These are phyloP conservation scores for Aspergillus vadensis DNA, from an alignment of 2,329 filamentous ascomycete genomes.

Conservation along the genomic window DNA sequence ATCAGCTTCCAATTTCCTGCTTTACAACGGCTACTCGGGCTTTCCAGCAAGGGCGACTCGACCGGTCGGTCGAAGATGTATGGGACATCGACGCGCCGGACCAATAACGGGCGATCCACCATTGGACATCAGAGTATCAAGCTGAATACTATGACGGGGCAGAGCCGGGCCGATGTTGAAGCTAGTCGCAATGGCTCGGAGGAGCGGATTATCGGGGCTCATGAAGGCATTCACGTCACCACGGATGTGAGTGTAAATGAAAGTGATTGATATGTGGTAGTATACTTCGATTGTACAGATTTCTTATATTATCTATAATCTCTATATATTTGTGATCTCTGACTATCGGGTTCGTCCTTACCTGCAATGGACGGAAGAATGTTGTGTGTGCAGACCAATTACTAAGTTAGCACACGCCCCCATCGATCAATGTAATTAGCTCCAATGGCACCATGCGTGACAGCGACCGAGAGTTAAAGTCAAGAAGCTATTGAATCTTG, in stretches of 20 bases:
- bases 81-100: not conserved
- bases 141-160: not conserved
- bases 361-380: too few species aligned
- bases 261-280: not conserved
- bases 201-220: not conserved
- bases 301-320: not conserved
- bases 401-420: too few species aligned
- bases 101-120: not conserved
- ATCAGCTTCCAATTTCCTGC: slow-evolving; percentile 4
- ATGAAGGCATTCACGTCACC: slow-evolving; percentile 2
- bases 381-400: too few species aligned
- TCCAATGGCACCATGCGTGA: too few species aligned
- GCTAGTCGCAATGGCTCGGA: not conserved
- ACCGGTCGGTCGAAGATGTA: slow-evolving; percentile 2
- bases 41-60: slow-evolving; percentile 7
- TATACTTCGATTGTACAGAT: not conserved
- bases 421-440: too few species aligned
- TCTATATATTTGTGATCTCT: too few species aligned
- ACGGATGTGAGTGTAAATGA: slow-evolving; percentile 3
- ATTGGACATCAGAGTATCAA: slow-evolving; percentile 1
- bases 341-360: too few species aligned
- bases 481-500: too few species aligned
- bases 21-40: slow-evolving; percentile 2
- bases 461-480: too few species aligned
- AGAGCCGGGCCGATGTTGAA: slow-evolving; percentile 4